Percentiles rank a stretch among this genome's conserved stretches.
These are phyloP conservation scores for Xylariaceae sp. DNA, from an alignment of 2,329 filamentous ascomycete species.

Conservation along the genomic window DNA sequence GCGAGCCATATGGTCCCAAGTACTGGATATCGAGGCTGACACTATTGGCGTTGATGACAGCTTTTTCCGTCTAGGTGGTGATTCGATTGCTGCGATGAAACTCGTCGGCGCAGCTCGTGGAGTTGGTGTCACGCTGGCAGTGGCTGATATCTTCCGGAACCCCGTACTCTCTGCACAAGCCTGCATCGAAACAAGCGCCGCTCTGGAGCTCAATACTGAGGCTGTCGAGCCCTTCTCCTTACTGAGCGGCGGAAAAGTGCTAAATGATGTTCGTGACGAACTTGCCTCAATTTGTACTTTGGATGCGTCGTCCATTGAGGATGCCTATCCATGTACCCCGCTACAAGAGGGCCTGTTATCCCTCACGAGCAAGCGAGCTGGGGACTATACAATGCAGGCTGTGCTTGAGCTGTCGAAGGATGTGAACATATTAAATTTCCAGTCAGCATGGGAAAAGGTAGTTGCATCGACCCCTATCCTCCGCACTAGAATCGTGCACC, in stretches of 20 bases:
- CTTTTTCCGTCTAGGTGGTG: background rate
- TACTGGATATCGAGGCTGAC: background rate
- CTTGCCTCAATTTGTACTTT: too few species aligned
- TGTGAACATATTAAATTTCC: background rate
- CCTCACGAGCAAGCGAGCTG: background rate
- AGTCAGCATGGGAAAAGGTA: background rate
- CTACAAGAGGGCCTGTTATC: background rate
- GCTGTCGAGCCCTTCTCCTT: too few species aligned
- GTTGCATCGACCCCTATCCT: background rate
- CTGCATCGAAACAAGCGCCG: too few species aligned
- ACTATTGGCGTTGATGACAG: background rate
- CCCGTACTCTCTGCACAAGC: too few species aligned
- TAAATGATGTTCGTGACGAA: too few species aligned
- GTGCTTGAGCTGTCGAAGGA: background rate
- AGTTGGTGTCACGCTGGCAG: background rate
- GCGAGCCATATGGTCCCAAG: background rate
- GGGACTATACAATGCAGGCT: background rate
- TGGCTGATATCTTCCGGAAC: too few species aligned
- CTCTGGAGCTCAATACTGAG: too few species aligned
- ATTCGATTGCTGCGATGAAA: conserved; percentile 5
- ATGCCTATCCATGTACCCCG: background rate
- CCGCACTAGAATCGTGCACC: background rate
- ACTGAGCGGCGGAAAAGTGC: too few species aligned
- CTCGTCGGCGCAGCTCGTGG: background rate
- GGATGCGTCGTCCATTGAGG: too few species aligned